Conservation (phyloP, 371 early-diverging fungal genomes). For the Rhizopus delemar region DNA sequence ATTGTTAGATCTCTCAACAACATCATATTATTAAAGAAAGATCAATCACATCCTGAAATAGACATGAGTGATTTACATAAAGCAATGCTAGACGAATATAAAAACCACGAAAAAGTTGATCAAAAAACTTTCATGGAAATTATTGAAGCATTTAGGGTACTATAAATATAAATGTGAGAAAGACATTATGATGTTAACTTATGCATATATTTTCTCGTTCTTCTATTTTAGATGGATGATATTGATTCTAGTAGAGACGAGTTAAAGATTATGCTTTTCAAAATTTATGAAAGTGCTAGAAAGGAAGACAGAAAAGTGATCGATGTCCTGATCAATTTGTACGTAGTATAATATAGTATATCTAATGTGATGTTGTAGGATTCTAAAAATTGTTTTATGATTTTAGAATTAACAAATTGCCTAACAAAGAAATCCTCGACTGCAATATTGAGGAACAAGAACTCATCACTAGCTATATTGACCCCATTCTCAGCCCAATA, state of each 20-base stretch:
- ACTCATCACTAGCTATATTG: conserved; percentile 12
- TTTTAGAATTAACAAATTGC: conserved; percentile 17
- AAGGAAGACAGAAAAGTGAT: conserved; percentile 15
- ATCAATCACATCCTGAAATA: too few species aligned
- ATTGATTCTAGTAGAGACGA: neutral
- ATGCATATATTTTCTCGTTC: too few species aligned
- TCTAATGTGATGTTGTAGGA: neutral
- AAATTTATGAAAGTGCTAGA: conserved; percentile 14
- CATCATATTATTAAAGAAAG: too few species aligned
- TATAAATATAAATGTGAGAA: too few species aligned
- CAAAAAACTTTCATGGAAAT: too few species aligned
- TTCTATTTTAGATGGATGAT: too few species aligned
- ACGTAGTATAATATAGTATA: conserved; percentile 9
- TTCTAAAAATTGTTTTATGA: conserved; percentile 9
- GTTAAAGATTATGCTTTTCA: conserved; percentile 17
- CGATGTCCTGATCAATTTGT: conserved; percentile 19
- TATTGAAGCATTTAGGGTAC: too few species aligned
- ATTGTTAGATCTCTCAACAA: too few species aligned
- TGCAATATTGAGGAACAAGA: conserved; percentile 13
- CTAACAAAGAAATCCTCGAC: conserved; percentile 13
- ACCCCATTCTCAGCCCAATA: conserved; percentile 16
- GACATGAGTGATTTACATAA: too few species aligned
- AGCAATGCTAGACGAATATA: too few species aligned
- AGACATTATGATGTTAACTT: too few species aligned
- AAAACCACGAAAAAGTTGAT: too few species aligned